Evolutionary conservation across 2,329 filamentous ascomycete species (phyloP).

Genomic region (Neonectria magnoliae): DNA sequence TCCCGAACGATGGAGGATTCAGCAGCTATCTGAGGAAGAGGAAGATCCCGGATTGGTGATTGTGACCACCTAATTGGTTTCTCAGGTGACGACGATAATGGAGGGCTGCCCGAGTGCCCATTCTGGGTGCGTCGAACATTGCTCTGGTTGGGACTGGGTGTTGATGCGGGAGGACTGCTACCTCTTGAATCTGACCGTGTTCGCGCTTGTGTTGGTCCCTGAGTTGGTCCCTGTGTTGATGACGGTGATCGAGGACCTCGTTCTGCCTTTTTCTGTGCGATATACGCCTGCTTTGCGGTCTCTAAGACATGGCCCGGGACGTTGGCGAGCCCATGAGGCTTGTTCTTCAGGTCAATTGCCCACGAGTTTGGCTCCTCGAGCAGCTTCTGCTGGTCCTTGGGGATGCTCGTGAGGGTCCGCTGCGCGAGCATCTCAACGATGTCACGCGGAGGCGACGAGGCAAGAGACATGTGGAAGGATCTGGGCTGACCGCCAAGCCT

Average conservation of each 20-base stretch:
- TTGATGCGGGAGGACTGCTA: neutral
- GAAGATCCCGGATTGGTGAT: constrained; percentile 22
- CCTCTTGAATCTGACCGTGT: constrained; percentile 21
- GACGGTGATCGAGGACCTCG: constrained; percentile 1
- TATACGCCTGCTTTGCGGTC: constrained; percentile 41
- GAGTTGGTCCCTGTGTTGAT: constrained; percentile 12
- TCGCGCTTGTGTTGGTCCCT: constrained; percentile 18
- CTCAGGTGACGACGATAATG: constrained; percentile 11
- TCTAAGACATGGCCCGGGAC: constrained; percentile 51
- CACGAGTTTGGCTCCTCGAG: constrained; percentile 51
- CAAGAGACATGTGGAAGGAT: constrained; percentile 40
- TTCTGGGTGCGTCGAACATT: constrained; percentile 1
- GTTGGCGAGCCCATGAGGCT: constrained; percentile 41
- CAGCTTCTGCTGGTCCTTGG: constrained; percentile 51
- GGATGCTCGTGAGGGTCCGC: constrained; percentile 46
- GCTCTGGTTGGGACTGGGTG: neutral
- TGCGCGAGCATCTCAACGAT: constrained; percentile 40
- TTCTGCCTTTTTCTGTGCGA: constrained; percentile 8
- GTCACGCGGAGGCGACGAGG: constrained; percentile 36
- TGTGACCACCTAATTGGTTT: constrained; percentile 7
- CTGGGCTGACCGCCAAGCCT: constrained; percentile 27
- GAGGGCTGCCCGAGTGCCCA: neutral
- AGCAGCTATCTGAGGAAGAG: constrained; percentile 15
- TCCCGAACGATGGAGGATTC: constrained; percentile 39
- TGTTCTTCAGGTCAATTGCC: constrained; percentile 43